Evolutionary conservation across 78 protist species (phyloP), one percentile per base, ranked within the genome.

Genomic region (Dictyostelium citrinum): DNA sequence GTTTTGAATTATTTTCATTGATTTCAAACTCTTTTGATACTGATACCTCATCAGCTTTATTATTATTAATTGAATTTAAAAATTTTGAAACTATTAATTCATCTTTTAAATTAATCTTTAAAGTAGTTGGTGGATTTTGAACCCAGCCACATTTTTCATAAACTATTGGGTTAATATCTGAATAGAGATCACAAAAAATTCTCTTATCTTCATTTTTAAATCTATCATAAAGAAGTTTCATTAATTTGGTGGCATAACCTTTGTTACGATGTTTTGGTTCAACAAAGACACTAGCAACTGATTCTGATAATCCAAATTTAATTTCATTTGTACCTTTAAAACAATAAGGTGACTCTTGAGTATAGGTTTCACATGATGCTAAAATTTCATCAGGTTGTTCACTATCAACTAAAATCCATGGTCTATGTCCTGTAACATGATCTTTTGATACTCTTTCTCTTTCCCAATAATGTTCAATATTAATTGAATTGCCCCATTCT

Each of bases 101-200:
- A 5, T 41, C 16, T 12, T 77, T 22, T 45, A 37, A 29, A 29
- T 80, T 16, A 2, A 78, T 39, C 29, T 43, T 55, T 16, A 78
- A 35, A 46, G 80, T n/a, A 11, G 70, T 58, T 33, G 55, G 58
- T 5, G 58, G 86, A 12, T 37, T 9, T 78, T 24, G 27, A 79
- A 61, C 2, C 93, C 93, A 88, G n/a, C 93, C 93, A 78, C 93
- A 88, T n/a, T 78, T 76, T 14, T 22, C 77, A 68, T 88, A 88
- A 12, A 88, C 84, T 39, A 41, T 76, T 78, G 93, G 93, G 33
- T 88, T 68, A 22, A 88, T 61, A 49, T 88, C 93, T 4, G 81
- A 67, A 31, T 78, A 88, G 12, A 88, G 93, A 14, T 88, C 93
- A 29, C 39, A 46, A 22, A 78, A 78, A 22, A 88, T 76, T 70